Evolutionary conservation across 257 asterid genomes (phyloP).

Genomic region (Solanum virginianum): DNA sequence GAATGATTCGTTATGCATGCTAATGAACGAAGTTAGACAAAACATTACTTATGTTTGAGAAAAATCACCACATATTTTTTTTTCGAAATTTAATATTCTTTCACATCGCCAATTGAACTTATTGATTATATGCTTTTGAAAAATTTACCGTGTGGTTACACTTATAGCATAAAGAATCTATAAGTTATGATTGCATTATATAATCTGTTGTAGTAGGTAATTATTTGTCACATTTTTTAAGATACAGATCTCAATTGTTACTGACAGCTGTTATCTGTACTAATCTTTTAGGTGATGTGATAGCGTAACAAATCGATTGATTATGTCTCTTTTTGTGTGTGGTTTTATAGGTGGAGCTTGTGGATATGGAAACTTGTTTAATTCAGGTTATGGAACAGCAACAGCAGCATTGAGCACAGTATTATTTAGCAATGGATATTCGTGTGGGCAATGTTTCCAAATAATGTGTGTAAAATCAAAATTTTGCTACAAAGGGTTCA

Average conservation of each 20-base stretch:
- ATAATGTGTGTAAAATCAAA: conserved; percentile 34
- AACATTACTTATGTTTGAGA: background rate
- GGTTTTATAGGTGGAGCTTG: conserved; percentile 59
- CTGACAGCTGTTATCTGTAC: background rate
- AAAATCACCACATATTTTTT: background rate
- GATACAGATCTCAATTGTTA: background rate
- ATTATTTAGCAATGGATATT: conserved; percentile 60
- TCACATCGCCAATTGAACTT: background rate
- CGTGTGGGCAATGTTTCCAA: conserved; percentile 79
- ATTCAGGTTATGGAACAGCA: conserved; percentile 55
- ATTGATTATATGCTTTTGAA: background rate
- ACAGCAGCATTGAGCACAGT: conserved; percentile 78
- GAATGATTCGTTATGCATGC: background rate
- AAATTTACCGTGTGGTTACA: background rate
- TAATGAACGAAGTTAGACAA: background rate
- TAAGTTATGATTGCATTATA: background rate
- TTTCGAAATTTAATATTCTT: background rate
- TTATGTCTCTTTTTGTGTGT: background rate
- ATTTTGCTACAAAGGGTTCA: conserved; percentile 36
- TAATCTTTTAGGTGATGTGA: background rate
- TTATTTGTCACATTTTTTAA: background rate
- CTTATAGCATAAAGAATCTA: background rate
- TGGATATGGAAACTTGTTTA: conserved; percentile 61
- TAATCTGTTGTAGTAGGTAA: background rate
- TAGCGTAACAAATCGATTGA: background rate